Conservation (phyloP, 2,329 filamentous ascomycete genomes). For the Monosporascus sp. region DNA sequence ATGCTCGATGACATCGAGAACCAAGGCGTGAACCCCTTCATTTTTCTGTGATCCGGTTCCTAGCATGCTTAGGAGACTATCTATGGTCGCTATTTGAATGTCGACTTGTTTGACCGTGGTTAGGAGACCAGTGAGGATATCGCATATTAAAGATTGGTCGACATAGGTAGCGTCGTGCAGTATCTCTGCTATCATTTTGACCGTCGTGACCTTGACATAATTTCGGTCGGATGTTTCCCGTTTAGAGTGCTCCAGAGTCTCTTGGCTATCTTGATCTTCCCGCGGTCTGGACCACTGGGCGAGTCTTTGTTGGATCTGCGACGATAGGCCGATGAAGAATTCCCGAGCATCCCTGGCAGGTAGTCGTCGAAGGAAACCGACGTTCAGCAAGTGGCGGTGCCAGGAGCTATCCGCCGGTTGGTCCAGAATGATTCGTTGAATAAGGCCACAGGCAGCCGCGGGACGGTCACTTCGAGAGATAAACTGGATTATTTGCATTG, state of each 20-base stretch:
- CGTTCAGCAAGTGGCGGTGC: constrained; percentile 25
- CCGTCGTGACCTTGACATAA: constrained; percentile 28
- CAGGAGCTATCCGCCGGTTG: constrained; percentile 25
- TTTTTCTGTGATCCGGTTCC: constrained; percentile 7
- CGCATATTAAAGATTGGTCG: constrained; percentile 15
- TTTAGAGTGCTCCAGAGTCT: constrained; percentile 20
- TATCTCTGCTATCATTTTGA: constrained; percentile 32
- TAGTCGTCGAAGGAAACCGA: constrained; percentile 21
- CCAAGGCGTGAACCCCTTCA: constrained; percentile 5
- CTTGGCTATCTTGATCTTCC: background rate
- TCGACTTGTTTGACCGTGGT: constrained; percentile 27
- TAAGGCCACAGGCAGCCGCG: constrained; percentile 21
- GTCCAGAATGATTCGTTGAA: constrained; percentile 25
- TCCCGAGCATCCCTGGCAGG: constrained; percentile 16
- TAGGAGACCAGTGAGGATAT: constrained; percentile 25
- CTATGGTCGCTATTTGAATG: constrained; percentile 22
- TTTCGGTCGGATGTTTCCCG: constrained; percentile 4
- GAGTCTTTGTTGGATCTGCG: constrained; percentile 13
- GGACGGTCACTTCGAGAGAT: constrained; percentile 26
- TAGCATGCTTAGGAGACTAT: constrained; percentile 21
- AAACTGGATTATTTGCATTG: constrained; percentile 12
- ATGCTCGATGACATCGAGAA: constrained; percentile 21
- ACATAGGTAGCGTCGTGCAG: constrained; percentile 24
- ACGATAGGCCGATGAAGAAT: constrained; percentile 22
- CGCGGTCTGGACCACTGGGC: too few relatives aligned